Conservation (phyloP, 2,329 filamentous ascomycete species). For the Aspergillus tubingensis region DNA sequence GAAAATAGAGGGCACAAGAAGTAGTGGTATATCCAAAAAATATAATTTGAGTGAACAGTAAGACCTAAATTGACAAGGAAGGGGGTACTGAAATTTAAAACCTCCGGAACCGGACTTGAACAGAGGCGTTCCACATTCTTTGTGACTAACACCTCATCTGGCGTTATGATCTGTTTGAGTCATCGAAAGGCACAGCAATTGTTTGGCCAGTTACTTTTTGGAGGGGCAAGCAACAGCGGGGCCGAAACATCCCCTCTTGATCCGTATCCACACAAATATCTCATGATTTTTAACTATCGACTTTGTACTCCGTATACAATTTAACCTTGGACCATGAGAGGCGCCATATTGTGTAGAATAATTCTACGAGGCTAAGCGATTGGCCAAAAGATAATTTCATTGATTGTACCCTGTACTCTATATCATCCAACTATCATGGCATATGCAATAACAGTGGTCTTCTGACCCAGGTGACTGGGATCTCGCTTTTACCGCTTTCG, state of each 20-base stretch:
- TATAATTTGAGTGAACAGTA: background rate
- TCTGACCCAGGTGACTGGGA: background rate
- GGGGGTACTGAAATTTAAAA: background rate
- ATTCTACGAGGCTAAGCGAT: too few relatives aligned
- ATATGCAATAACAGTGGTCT: background rate
- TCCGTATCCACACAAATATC: background rate
- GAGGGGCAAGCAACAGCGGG: constrained; percentile 6
- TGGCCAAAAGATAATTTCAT: too few relatives aligned
- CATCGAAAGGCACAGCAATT: background rate
- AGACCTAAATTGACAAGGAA: background rate
- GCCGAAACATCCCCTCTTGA: background rate
- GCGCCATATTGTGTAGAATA: too few relatives aligned
- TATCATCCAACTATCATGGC: too few relatives aligned
- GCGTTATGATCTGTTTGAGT: constrained; percentile 5
- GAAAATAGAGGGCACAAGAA: background rate
- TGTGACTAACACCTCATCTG: background rate
- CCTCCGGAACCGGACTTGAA: constrained; percentile 18
- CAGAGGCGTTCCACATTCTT: constrained; percentile 4
- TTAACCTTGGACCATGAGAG: background rate
- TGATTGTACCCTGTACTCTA: too few relatives aligned
- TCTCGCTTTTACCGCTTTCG: background rate
- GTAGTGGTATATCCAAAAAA: background rate
- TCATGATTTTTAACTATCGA: background rate
- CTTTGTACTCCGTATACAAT: background rate
- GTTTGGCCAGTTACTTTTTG: background rate